Conservation (phyloP, 441 rosid species). For the Bruguiera hainesii region DNA sequence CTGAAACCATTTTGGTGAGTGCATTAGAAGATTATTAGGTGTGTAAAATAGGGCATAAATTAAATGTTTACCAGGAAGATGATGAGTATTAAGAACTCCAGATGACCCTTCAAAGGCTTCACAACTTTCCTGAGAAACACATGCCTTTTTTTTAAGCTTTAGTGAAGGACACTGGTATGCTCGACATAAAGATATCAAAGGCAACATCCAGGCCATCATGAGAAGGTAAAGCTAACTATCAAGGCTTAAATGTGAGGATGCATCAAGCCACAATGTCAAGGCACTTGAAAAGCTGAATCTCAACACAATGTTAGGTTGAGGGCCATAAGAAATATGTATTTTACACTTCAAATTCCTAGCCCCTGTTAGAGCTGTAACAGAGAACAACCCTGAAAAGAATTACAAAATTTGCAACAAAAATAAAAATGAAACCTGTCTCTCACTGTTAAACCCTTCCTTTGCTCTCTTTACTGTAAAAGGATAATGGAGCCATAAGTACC, state of each 20-base stretch:
- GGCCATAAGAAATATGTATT: conserved; percentile 26
- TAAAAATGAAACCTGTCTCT: conserved; percentile 60
- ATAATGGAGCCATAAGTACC: conserved; percentile 1
- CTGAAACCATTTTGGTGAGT: background rate
- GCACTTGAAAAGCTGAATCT: conserved; percentile 19
- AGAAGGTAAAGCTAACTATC: conserved; percentile 42
- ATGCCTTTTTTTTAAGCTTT: conserved; percentile 86
- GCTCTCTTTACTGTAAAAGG: conserved; percentile 80
- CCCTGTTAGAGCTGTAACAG: background rate
- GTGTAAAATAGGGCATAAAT: background rate
- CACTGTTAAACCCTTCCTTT: conserved; percentile 81
- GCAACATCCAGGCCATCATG: conserved; percentile 67
- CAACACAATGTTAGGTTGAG: conserved; percentile 9
- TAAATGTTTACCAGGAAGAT: conserved; percentile 48
- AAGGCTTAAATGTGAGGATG: conserved; percentile 12
- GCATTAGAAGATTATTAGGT: too few species aligned
- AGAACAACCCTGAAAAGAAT: background rate
- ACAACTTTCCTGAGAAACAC: conserved; percentile 69
- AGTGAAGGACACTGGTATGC: conserved; percentile 94
- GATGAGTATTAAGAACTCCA: conserved; percentile 64
- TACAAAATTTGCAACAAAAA: background rate
- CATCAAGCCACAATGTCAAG: conserved; percentile 3
- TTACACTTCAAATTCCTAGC: conserved; percentile 18
- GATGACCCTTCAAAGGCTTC: conserved; percentile 76
- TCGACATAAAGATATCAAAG: conserved; percentile 88